Conservation (phyloP, 352 stramenopile species). For the Blastocystis sp. region DNA sequence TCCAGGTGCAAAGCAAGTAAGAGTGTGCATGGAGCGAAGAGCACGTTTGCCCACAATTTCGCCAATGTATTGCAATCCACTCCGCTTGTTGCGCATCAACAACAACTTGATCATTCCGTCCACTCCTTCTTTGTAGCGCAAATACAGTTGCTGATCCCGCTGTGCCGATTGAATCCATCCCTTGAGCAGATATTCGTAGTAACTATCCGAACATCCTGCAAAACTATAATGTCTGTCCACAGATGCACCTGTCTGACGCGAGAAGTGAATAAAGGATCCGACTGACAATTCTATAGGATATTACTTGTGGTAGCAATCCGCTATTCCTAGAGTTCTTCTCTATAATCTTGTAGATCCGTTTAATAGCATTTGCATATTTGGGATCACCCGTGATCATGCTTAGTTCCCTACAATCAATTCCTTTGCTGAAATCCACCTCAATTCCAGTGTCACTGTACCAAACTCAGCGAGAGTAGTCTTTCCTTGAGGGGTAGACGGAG, state of each 20-base stretch:
- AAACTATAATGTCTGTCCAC: constrained; percentile 65
- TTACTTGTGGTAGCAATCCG: constrained; percentile 18
- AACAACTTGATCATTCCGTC: constrained; percentile 70
- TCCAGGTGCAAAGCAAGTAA: constrained; percentile 73
- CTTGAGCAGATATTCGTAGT: constrained; percentile 84
- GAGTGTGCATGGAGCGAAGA: constrained; percentile 51
- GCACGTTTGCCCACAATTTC: constrained; percentile 53
- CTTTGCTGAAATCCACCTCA: constrained; percentile 63
- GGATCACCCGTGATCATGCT: constrained; percentile 73
- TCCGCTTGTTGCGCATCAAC: constrained; percentile 69
- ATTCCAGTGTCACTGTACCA: constrained; percentile 76
- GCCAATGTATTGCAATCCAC: constrained; percentile 66
- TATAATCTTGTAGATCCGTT: not conserved
- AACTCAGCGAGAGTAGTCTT: constrained; percentile 70
- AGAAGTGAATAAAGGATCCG: not conserved
- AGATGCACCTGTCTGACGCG: not conserved
- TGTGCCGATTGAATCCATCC: constrained; percentile 69
- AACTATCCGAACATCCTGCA: constrained; percentile 75
- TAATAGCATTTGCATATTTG: constrained; percentile 71
- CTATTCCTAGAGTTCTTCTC: not conserved
- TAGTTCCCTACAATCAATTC: constrained; percentile 64
- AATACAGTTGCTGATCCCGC: constrained; percentile 69
- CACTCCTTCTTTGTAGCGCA: constrained; percentile 72
- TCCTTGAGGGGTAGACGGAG: not conserved
- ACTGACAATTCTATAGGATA: constrained; percentile 19